These are phyloP conservation scores for Penicillium verhagenii DNA, from an alignment of 495 filamentous ascomycete genomes.

Conservation along the genomic window DNA sequence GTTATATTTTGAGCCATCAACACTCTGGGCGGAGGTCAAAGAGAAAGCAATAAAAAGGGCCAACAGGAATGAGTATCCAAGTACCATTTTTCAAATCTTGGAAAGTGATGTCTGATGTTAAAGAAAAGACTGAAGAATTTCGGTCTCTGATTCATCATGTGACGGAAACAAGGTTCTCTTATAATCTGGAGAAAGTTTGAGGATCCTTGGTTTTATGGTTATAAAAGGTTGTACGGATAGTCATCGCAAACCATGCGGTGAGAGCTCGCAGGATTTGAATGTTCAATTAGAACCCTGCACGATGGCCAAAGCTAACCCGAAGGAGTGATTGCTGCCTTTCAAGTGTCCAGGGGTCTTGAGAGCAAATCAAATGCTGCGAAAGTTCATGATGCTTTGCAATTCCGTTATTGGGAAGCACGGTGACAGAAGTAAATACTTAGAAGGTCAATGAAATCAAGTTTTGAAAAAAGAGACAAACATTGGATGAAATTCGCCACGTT, in stretches of 20 bases:
- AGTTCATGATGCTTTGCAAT: too few species aligned
- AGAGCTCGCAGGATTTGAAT: background rate
- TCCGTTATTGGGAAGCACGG: too few species aligned
- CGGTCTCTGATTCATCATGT: background rate
- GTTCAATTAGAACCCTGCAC: background rate
- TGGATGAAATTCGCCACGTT: background rate
- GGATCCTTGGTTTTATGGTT: background rate
- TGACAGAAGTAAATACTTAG: too few species aligned
- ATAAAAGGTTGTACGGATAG: background rate
- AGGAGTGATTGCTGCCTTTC: background rate
- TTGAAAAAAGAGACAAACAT: too few species aligned
- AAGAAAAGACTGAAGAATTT: background rate
- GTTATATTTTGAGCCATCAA: slow-evolving; percentile 27
- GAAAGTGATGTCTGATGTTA: background rate
- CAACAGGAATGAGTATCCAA: background rate
- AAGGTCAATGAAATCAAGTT: background rate
- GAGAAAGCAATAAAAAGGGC: background rate
- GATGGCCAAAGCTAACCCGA: background rate
- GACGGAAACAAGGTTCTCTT: background rate
- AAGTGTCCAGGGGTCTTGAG: too few species aligned
- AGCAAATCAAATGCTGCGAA: too few species aligned
- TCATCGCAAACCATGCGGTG: background rate
- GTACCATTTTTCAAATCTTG: background rate
- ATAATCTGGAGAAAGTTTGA: background rate
- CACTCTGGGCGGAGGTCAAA: slow-evolving; percentile 16